Percentiles rank a stretch among this genome's conserved stretches.
These are phyloP conservation scores for Rubia yunnanensis DNA, from an alignment of 257 asterid genomes.

Conservation along the genomic window DNA sequence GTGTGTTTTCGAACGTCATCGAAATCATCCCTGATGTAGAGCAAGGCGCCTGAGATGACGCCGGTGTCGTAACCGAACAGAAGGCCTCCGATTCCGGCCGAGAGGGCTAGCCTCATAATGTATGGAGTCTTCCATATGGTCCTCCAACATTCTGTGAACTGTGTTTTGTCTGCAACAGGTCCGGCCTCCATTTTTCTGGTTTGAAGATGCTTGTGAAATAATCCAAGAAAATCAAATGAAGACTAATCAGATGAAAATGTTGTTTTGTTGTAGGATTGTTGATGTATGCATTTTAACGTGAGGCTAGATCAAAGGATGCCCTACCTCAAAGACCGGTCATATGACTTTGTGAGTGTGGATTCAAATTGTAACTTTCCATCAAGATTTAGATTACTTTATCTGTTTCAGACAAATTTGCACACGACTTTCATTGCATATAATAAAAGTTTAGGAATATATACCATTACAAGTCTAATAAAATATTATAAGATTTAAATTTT, in stretches of 20 bases:
- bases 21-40: conserved; percentile 59
- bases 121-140: conserved; percentile 54
- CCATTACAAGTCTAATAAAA: too few species aligned
- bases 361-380: background rate
- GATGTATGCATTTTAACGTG: background rate
- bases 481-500: too few species aligned
- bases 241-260: background rate
- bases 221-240: conserved; percentile 5
- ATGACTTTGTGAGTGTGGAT: background rate
- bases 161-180: conserved; percentile 44
- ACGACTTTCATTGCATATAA: too few species aligned
- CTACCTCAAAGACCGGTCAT: background rate
- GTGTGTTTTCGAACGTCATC: conserved; percentile 39
- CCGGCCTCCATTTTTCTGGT: conserved; percentile 51
- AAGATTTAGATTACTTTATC: too few species aligned
- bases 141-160: conserved; percentile 65
- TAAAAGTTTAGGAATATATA: too few species aligned
- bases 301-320: background rate
- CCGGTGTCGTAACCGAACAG: conserved; percentile 79
- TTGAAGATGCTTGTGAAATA: background rate
- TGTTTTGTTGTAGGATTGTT: background rate
- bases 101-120: conserved; percentile 67
- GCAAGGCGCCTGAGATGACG: conserved; percentile 84
- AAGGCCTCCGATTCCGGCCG: conserved; percentile 83
- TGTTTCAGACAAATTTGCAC: too few species aligned